Percentiles rank a stretch among this genome's conserved stretches.
phyloP scores from a whole-genome alignment of 345 rosid genomes.

The Citrus inodora region DNA sequence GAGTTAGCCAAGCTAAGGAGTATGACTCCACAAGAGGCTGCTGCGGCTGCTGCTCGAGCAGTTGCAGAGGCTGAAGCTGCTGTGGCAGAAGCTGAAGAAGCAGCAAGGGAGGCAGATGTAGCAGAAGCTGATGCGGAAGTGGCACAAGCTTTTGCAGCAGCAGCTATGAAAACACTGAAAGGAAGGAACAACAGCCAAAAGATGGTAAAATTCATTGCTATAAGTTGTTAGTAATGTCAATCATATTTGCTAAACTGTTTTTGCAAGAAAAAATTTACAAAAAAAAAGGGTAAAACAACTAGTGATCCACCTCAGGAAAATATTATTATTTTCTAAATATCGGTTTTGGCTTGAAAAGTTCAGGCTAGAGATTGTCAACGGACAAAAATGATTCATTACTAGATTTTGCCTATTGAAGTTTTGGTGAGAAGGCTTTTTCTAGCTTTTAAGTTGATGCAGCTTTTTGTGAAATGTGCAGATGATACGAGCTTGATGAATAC shows the following conservation, averaged over 20 bases:
- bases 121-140: conserved; percentile 96
- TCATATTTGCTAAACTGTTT: background rate
- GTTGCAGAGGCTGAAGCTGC: conserved; percentile 96
- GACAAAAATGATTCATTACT: background rate
- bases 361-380: background rate
- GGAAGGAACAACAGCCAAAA: conserved; percentile 52
- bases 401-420: background rate
- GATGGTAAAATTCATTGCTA: conserved; percentile 32
- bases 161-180: conserved; percentile 68
- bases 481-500: conserved; percentile 35
- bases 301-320: background rate
- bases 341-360: background rate
- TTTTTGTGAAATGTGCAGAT: conserved; percentile 30
- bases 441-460: background rate
- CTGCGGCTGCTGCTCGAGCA: conserved; percentile 80
- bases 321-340: background rate
- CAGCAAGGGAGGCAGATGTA: conserved; percentile 89
- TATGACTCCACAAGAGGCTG: conserved; percentile 84
- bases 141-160: conserved; percentile 89
- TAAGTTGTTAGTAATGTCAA: background rate
- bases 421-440: background rate
- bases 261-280: background rate
- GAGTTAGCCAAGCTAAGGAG: conserved; percentile 81
- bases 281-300: background rate
- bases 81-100: conserved; percentile 90